Percentiles rank a stretch among this genome's conserved stretches.
These are phyloP conservation scores for Fraxinus nigra DNA, from an alignment of 305 asterid species.

Conservation along the genomic window DNA sequence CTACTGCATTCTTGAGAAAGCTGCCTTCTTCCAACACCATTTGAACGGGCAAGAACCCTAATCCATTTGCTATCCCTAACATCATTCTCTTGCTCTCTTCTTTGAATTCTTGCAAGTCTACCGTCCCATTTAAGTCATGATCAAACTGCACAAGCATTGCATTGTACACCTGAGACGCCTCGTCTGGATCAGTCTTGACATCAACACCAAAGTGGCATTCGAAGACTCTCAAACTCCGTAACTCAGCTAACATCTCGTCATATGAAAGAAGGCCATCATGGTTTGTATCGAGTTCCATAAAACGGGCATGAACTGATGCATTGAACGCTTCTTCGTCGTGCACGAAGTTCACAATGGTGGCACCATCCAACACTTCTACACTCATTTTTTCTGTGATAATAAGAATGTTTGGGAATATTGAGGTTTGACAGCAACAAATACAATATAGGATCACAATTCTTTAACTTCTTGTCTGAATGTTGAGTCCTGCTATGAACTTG, in stretches of 20 bases:
- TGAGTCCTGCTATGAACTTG: background rate
- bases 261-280: background rate
- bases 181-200: background rate
- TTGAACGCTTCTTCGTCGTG: background rate
- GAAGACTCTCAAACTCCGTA: background rate
- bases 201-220: conserved; percentile 3
- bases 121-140: conserved; percentile 1
- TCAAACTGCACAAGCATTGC: conserved; percentile 5
- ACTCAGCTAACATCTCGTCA: background rate
- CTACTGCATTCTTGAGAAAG: conserved; percentile 4
- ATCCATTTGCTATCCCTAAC: background rate
- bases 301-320: background rate
- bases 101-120: conserved; percentile 1
- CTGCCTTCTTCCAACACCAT: conserved; percentile 4
- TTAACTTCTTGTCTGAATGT: background rate
- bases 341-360: background rate
- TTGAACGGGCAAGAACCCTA: conserved; percentile 7
- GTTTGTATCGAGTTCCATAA: background rate
- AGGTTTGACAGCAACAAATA: conserved; percentile 1
- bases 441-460: background rate
- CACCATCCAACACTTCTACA: background rate
- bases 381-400: background rate
- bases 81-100: conserved; percentile 6
- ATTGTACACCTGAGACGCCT: background rate
- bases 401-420: background rate